Percentiles rank a stretch among this genome's conserved stretches.
Conservation (phyloP, 176 grass and related monocot species). For the Hordeum vulgare region MorexV3_pseudomolecules_assembly NC_058520.1:486553314-486553813, state of each 20-base stretch:
- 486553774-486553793: constrained; percentile 61
- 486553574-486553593: constrained; percentile 59
- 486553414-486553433: constrained; percentile 49
- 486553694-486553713: constrained; percentile 91
- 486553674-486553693: constrained; percentile 67
- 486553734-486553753: constrained; percentile 93
- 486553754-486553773: constrained; percentile 98
- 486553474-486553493: constrained; percentile 26
- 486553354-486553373: constrained; percentile 16
- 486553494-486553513: constrained; percentile 41
- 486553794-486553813: constrained; percentile 56
- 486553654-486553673: not conserved
- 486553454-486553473: constrained; percentile 63
- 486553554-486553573: constrained; percentile 80
- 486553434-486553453: constrained; percentile 13
- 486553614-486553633: not conserved
- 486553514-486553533: constrained; percentile 64
- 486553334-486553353: constrained; percentile 8
- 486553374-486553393: constrained; percentile 20
- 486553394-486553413: constrained; percentile 72
- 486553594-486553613: constrained; percentile 1
- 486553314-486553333: constrained; percentile 81
- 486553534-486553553: constrained; percentile 87
- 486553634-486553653: constrained; percentile 21
- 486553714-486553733: constrained; percentile 84